Evolutionary conservation across 306 rosid species (phyloP).

Genomic region (Prunus armeniaca): DNA sequence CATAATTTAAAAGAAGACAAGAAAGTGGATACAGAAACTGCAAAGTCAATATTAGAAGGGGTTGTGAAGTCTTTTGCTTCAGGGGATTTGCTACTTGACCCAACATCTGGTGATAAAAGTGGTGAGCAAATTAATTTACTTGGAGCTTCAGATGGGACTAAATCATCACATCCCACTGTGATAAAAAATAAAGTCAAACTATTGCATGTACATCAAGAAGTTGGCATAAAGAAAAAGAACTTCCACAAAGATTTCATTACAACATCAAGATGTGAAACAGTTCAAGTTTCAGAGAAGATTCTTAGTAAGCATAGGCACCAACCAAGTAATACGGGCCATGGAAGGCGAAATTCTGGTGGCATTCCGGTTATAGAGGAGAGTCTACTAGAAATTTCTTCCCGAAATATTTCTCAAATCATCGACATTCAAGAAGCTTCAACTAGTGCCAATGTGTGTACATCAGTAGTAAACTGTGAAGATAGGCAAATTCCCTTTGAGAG

Average conservation of each 20-base stretch:
- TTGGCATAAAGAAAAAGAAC: conserved; percentile 32
- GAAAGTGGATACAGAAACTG: conserved; percentile 16
- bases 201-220: conserved; percentile 15
- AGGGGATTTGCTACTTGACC: conserved; percentile 21
- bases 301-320: conserved; percentile 20
- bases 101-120: conserved; percentile 12
- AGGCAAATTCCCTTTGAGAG: conserved; percentile 27
- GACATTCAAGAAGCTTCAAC: conserved; percentile 24
- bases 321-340: conserved; percentile 2
- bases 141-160: conserved; percentile 11
- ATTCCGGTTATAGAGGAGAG: conserved; percentile 24
- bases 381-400: conserved; percentile 17
- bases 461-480: conserved; percentile 19
- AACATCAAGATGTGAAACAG: conserved; percentile 23
- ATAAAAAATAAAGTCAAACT: conserved; percentile 24
- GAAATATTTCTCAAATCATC: conserved; percentile 7
- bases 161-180: conserved; percentile 9
- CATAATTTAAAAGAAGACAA: conserved; percentile 20
- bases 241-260: conserved; percentile 17
- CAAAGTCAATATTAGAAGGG: conserved; percentile 8
- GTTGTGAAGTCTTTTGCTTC: conserved; percentile 13
- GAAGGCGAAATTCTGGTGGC: conserved; percentile 17
- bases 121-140: conserved; percentile 15
- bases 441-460: conserved; percentile 17
- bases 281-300: conserved; percentile 27